Percentiles rank a stretch among this genome's conserved stretches.
Conservation (phyloP, 2,329 filamentous ascomycete species). For the Mycosphaerella arachidis region DNA sequence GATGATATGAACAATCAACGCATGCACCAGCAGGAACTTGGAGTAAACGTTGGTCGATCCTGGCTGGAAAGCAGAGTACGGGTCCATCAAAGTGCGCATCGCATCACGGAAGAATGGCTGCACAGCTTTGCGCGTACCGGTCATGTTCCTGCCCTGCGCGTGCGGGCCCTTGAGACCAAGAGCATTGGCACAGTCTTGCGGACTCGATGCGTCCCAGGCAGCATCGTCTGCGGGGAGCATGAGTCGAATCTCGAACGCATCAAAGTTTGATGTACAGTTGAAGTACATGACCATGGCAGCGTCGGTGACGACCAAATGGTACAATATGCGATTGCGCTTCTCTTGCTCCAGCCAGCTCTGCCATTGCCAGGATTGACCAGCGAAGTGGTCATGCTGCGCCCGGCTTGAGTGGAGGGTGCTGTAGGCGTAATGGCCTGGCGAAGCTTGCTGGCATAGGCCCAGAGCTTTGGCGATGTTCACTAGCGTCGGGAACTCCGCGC, state of each 20-base stretch:
- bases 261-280: slow-evolving; percentile 61
- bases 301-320: slow-evolving; percentile 61
- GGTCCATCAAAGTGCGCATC: slow-evolving; percentile 58
- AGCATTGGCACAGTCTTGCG: slow-evolving; percentile 58
- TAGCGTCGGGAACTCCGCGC: slow-evolving; percentile 55
- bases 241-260: slow-evolving; percentile 59
- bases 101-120: slow-evolving; percentile 62
- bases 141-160: slow-evolving; percentile 55
- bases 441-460: slow-evolving; percentile 53
- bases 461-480: slow-evolving; percentile 55
- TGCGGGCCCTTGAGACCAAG: slow-evolving; percentile 59
- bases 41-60: slow-evolving; percentile 66
- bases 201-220: slow-evolving; percentile 63
- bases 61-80: slow-evolving; percentile 56
- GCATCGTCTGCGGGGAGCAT: slow-evolving; percentile 70
- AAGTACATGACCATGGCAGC: slow-evolving; percentile 66
- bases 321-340: slow-evolving; percentile 61
- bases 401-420: slow-evolving; percentile 60
- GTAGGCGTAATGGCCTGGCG: slow-evolving; percentile 44
- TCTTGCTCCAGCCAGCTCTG: slow-evolving; percentile 66
- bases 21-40: slow-evolving; percentile 70
- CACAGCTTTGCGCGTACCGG: slow-evolving; percentile 59
- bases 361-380: slow-evolving; percentile 60
- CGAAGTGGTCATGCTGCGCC: slow-evolving; percentile 42
- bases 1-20: slow-evolving; percentile 60